Evolutionary conservation across 441 rosid species (phyloP).

Genomic region (Pelargonium fulgidum): DNA sequence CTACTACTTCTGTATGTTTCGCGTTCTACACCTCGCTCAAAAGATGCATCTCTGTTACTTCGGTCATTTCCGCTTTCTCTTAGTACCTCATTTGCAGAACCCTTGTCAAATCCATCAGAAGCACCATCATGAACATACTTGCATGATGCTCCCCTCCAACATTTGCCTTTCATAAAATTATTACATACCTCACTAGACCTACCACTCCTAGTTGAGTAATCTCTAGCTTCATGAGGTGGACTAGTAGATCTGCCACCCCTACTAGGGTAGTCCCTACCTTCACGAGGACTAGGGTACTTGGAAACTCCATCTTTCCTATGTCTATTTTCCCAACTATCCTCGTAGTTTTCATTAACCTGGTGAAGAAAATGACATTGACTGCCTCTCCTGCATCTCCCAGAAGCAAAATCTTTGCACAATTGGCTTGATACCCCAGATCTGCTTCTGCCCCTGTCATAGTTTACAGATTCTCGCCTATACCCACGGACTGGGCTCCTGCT

Average conservation of each 20-base stretch:
- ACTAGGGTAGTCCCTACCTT: neutral
- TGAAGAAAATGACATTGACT: conserved; percentile 51
- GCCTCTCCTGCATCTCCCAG: conserved; percentile 80
- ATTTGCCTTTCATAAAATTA: conserved; percentile 43
- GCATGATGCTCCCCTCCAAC: conserved; percentile 51
- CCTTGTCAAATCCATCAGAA: conserved; percentile 33
- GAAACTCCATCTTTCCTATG: conserved; percentile 42
- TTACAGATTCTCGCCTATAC: conserved; percentile 55
- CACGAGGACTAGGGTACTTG: conserved; percentile 27
- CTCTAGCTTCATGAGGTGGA: conserved; percentile 34
- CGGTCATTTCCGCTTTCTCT: conserved; percentile 45
- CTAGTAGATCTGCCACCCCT: conserved; percentile 4
- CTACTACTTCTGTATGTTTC: conserved; percentile 41
- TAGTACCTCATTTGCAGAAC: conserved; percentile 31
- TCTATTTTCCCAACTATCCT: conserved; percentile 52
- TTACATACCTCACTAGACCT: conserved; percentile 37
- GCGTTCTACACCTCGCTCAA: conserved; percentile 42
- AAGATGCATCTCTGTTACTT: conserved; percentile 40
- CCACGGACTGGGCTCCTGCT: conserved; percentile 69
- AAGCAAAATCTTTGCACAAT: conserved; percentile 56
- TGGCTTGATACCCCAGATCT: conserved; percentile 47
- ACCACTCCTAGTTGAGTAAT: conserved; percentile 39
- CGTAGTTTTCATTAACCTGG: conserved; percentile 35
- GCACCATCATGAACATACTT: conserved; percentile 40
- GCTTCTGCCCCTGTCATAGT: conserved; percentile 49